These are phyloP conservation scores for Elsinoe ampelina DNA, from an alignment of 2,329 filamentous ascomycete genomes.

Conservation along the genomic window DNA sequence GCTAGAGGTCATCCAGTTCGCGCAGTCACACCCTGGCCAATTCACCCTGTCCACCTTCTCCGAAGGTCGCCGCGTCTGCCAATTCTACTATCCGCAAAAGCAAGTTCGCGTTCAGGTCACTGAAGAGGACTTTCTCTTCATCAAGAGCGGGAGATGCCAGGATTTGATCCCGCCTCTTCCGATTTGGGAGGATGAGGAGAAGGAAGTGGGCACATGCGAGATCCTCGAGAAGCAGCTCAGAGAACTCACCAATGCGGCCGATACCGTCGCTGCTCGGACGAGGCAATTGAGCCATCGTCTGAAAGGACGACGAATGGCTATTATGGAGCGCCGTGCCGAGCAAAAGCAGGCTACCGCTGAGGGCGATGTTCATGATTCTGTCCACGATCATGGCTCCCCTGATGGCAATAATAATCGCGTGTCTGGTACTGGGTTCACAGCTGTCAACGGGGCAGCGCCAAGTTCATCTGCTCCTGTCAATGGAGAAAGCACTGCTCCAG, in stretches of 20 bases:
- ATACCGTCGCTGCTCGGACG: slow-evolving; percentile 59
- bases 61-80: slow-evolving; percentile 63
- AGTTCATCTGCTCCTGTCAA: slow-evolving; percentile 20
- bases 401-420: background rate
- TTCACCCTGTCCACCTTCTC: slow-evolving; percentile 62
- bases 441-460: slow-evolving; percentile 41
- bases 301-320: slow-evolving; percentile 64
- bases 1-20: slow-evolving; percentile 79
- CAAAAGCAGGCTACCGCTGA: slow-evolving; percentile 28
- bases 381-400: slow-evolving; percentile 19
- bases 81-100: slow-evolving; percentile 62
- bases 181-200: slow-evolving; percentile 75
- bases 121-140: slow-evolving; percentile 79
- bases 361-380: slow-evolving; percentile 16
- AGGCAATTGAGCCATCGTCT: slow-evolving; percentile 74
- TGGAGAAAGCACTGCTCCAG: slow-evolving; percentile 32
- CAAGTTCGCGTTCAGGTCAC: slow-evolving; percentile 74
- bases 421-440: slow-evolving; percentile 41
- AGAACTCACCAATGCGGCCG: slow-evolving; percentile 69
- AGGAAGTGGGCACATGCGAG: slow-evolving; percentile 73
- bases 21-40: slow-evolving; percentile 67
- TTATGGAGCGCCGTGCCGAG: slow-evolving; percentile 52
- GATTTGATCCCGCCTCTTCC: slow-evolving; percentile 73
- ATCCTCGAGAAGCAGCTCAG: slow-evolving; percentile 72
- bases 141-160: slow-evolving; percentile 72